Evolutionary conservation across 345 rosid species (phyloP).

Genomic region (Citrus unshiu): DNA sequence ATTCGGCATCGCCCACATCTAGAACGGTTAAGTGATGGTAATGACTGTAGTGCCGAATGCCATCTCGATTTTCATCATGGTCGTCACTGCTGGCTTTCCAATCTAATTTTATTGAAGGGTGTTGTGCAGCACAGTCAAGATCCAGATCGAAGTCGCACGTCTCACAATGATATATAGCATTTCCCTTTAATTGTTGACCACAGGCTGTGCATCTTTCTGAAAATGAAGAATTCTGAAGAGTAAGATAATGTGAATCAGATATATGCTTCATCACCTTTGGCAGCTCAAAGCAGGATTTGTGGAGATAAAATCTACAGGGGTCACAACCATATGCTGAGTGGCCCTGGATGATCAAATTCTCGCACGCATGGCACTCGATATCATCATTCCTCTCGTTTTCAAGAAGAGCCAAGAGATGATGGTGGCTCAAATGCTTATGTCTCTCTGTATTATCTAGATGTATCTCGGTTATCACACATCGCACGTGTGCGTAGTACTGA

Average conservation of each 20-base stretch:
- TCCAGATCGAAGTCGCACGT: not conserved
- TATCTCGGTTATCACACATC: not conserved
- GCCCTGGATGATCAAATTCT: not conserved
- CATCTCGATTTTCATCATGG: not conserved
- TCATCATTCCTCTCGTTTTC: not conserved
- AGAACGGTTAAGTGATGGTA: not conserved
- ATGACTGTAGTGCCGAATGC: not conserved
- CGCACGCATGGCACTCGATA: not conserved
- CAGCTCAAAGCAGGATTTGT: not conserved
- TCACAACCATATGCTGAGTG: not conserved
- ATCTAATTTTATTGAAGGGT: not conserved
- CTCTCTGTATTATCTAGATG: not conserved
- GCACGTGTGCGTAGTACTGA: not conserved
- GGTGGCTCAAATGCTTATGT: not conserved
- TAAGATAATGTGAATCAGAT: not conserved
- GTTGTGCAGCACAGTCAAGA: not conserved
- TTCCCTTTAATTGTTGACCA: not conserved
- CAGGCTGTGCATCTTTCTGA: not conserved
- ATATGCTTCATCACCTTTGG: not conserved
- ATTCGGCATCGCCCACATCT: not conserved
- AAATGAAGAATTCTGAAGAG: not conserved
- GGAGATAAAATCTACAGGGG: not conserved
- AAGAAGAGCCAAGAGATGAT: not conserved
- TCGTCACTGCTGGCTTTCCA: not conserved
- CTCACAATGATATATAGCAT: not conserved